A percentile compares a stretch with the other conserved stretches of the same genome.
Evolutionary conservation across 768 basidiomycete genomes (phyloP).

Genomic region (Lyophyllum atratum): DNA sequence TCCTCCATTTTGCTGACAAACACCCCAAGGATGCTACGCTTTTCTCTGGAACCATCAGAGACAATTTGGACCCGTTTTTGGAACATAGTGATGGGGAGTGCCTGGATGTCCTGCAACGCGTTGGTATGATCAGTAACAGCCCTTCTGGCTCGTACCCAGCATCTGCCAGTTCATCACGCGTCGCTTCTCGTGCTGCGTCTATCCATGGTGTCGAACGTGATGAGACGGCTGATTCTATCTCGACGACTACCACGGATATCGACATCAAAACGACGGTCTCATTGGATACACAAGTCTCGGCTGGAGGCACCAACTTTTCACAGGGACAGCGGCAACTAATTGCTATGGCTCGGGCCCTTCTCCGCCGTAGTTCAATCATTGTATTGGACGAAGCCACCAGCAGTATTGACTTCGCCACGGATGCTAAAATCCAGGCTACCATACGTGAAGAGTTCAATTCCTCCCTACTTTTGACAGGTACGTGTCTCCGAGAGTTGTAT

Average conservation of each 20-base stretch:
- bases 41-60: conserved; percentile 78
- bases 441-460: conserved; percentile 84
- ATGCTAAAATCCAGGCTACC: conserved; percentile 86
- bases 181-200: conserved; percentile 44
- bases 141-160: conserved; percentile 49
- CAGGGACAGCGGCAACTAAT: conserved; percentile 90
- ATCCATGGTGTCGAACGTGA: conserved; percentile 40
- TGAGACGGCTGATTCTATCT: conserved; percentile 39
- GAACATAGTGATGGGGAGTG: conserved; percentile 83
- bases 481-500: conserved; percentile 18
- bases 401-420: conserved; percentile 86
- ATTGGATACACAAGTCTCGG: conserved; percentile 78
- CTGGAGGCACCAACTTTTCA: conserved; percentile 89
- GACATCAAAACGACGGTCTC: conserved; percentile 60
- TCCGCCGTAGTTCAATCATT: conserved; percentile 71
- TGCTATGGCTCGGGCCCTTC: conserved; percentile 80
- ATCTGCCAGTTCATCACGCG: conserved; percentile 49
- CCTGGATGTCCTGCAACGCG: conserved; percentile 77
- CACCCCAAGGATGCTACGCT: conserved; percentile 61
- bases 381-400: conserved; percentile 85
- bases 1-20: not conserved
- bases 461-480: conserved; percentile 73
- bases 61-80: conserved; percentile 77
- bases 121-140: conserved; percentile 68
- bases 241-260: conserved; percentile 51